Conservation (phyloP, 78 protist genomes). For the Dictyostelium brefeldianum region DNA sequence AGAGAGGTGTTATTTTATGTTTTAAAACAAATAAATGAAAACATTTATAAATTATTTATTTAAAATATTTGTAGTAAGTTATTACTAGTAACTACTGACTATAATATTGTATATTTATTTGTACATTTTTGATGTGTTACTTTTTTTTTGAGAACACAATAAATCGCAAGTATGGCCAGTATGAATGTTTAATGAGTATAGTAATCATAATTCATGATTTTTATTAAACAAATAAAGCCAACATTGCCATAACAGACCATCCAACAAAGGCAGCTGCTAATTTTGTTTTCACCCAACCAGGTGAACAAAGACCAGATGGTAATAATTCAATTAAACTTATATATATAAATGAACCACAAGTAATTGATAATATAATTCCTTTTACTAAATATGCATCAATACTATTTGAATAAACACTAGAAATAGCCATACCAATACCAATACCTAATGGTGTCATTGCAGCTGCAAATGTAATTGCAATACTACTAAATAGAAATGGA, state of each 20-base stretch:
- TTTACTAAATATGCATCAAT: slow-evolving; percentile 2
- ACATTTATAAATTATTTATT: too few species aligned
- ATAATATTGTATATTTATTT: too few species aligned
- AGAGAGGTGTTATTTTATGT: too few species aligned
- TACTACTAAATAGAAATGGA: not conserved
- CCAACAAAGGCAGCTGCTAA: slow-evolving; percentile 24
- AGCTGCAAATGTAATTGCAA: slow-evolving; percentile 29
- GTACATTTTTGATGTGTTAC: too few species aligned
- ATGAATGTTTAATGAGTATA: too few species aligned
- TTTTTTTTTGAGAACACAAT: too few species aligned
- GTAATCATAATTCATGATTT: too few species aligned
- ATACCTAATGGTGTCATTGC: slow-evolving; percentile 78
- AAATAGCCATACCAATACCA: slow-evolving; percentile 75
- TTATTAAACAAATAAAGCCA: slow-evolving; percentile 59
- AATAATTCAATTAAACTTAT: slow-evolving; percentile 55
- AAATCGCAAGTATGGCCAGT: too few species aligned
- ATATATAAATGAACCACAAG: slow-evolving; percentile 56
- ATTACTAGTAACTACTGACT: slow-evolving; percentile 2
- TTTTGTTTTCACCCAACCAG: slow-evolving; percentile 55
- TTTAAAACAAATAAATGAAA: too few species aligned
- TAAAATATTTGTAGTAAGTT: too few species aligned
- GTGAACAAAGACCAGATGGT: slow-evolving; percentile 58
- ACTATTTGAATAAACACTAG: not conserved
- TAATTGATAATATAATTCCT: slow-evolving; percentile 47
- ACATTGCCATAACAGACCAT: slow-evolving; percentile 25